Base-by-base conservation (phyloP, 2,329 filamentous ascomycete species). In the Phyllachora maydis region DNA sequence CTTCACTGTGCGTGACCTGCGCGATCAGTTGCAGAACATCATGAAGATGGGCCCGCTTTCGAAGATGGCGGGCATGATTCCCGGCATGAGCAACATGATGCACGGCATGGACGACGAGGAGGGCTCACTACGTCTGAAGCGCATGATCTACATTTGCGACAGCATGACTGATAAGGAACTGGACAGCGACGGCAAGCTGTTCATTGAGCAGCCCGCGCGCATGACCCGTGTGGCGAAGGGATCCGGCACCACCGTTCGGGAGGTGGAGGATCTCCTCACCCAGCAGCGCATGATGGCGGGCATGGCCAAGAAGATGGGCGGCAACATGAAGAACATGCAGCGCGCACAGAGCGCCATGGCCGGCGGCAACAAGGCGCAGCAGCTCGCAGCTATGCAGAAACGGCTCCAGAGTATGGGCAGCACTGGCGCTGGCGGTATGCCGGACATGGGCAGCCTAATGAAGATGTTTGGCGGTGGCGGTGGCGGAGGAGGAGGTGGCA, bases 1-100 rank as follows among this genome's bases (percentile, higher is more conserved):
- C 32, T 98, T 95, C 49, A 92, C 88, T 0, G 65, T 98, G 16
- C 75, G 88, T 26, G 88, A 98, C 45, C 62, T 98, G 35, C 70
- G 88, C 11, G 88, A 98, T 44, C 90, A 98, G 43, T 68, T 98
- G 8, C 76, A 75, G 28, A 95, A 95, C 40, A 93, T 98, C 41
- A 93, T 95, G 82, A 98, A 98, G 55, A 95, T 98, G 88, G 88
- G 88, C 0, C 88, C 88, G 0, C 54, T 98, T 2, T 90, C 78
- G 11, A 95, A 98, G 46, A 90, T 98, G 67, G 90, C 85, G 0
- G 82, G 83, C 38, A 98, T 98, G 88, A 95, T 98, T 32, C 88
- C 88, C 0, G 88, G 88, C 14, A 74, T 98, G 47, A 75, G 75
- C 35, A 77, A 76, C 41, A 73, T 95, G 62, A 95, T 93, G 67